Evolutionary conservation across 2,329 filamentous ascomycete genomes (phyloP), one percentile per base, ranked within the genome.

Genomic region (Colletotrichum cordylinicola): DNA sequence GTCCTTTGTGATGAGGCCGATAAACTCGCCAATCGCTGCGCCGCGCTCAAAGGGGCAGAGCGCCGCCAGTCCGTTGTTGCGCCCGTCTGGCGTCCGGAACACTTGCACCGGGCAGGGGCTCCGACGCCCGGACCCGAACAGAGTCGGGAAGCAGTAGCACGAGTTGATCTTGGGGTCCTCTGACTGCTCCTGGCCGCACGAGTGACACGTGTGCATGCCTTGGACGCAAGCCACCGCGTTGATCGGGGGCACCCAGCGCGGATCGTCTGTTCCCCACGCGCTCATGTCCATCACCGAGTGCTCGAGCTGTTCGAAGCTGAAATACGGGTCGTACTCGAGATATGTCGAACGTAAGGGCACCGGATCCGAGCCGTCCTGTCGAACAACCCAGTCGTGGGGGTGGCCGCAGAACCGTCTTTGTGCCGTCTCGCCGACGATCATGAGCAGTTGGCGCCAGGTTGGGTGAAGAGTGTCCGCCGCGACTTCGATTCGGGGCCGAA

Each of bases 381-480:
- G 85, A 4, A 90, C 84, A 0, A 90, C 88, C 87, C 88, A 90
- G 78, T 89, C 87, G 75, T 90, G 88, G 1, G 86, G 87, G 75
- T 90, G 88, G 0, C 88, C 88, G 3, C 79, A 80, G 77, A 88
- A 90, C 35, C 82, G 80, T 2, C 83, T 82, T 24, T 85, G 81
- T 3, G 85, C 81, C 2, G 84, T 77, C 62, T 85, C 86, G 31
- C 86, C 88, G 12, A 90, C 84, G 4, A 90, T 85, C 3, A 85
- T 81, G 8, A 89, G 83, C 4, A 91, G 80, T 61, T 87, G 84
- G 39, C 90, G 84, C 90, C 90, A 91, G 58, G 85, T 81, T n/a
- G 88, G 88, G 74, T 89, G 88, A 58, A 90, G 80, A 1, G 88
- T 90, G 74, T 90, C 88, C 2, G 89, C 88, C 3, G 88, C 88